These are phyloP conservation scores for Picochlorum costavermella DNA, from an alignment of 139 green algal genomes.

Conservation along the genomic window DNA sequence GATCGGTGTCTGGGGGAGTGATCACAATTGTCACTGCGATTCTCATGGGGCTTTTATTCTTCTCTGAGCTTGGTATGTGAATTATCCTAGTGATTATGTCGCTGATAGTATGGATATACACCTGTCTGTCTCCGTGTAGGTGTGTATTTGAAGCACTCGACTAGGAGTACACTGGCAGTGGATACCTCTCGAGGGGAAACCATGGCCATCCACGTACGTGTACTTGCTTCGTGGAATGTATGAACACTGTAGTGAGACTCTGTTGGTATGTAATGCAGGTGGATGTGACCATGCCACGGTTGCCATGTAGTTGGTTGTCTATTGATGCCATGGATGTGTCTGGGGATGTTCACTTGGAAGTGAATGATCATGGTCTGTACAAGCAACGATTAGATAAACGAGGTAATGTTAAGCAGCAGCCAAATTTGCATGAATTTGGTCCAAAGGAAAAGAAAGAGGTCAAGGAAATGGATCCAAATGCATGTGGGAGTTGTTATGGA, in stretches of 20 bases:
- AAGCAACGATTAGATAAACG: conserved; percentile 45
- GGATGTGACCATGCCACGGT: conserved; percentile 80
- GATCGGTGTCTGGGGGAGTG: conserved; percentile 77
- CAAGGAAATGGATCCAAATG: neutral
- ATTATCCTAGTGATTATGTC: too few relatives aligned
- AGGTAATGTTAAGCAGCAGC: neutral
- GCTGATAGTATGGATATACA: too few relatives aligned
- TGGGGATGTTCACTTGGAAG: conserved; percentile 88
- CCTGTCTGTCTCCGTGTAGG: conserved; percentile 32
- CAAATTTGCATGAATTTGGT: conserved; percentile 4
- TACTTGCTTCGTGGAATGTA: too few relatives aligned
- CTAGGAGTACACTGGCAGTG: conserved; percentile 73
- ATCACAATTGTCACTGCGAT: conserved; percentile 81
- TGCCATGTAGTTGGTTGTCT: conserved; percentile 84
- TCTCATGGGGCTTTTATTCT: conserved; percentile 88
- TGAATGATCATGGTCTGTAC: conserved; percentile 75
- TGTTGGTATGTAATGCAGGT: conserved; percentile 45
- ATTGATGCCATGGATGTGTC: conserved; percentile 96
- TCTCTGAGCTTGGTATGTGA: conserved; percentile 78
- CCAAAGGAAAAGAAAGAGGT: neutral
- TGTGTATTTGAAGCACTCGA: conserved; percentile 60
- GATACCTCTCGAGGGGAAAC: conserved; percentile 79
- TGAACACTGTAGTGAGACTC: too few relatives aligned
- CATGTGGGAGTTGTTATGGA: conserved; percentile 90
- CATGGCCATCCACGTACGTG: conserved; percentile 54